Base-by-base conservation (phyloP, 1,284 basidiomycete species). In the Heterobasidion irregulare region DNA sequence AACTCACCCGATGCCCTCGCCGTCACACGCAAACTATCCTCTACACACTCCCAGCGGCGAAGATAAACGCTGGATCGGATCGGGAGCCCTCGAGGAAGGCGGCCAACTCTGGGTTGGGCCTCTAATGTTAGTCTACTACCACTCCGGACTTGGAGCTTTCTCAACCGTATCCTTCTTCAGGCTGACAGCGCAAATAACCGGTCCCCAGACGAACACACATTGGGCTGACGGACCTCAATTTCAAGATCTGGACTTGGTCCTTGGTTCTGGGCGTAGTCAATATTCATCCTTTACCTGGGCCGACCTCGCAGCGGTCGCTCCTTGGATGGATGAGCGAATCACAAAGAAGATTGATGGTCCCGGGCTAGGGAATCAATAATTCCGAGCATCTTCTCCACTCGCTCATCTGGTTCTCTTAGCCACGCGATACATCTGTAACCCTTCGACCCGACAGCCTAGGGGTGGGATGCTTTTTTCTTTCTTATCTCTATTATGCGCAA, bases 51-150 rank as follows among this genome's bases (percentile, higher is more conserved):
- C 81, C 0, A 81, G 86, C 0, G 86, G 83, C 8, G 72, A 72
- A 32, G 87, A 91, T 65, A 75, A 74, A 60, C 78, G 88, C 34
- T 87, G 86, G 86, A 57, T 75, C 12, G 75, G 73, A 43, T 67
- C 70, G 16, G 78, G 75, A 35, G 76, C 75, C 52, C 65, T 75
- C 7, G 79, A 84, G 62, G 81, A 82, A 65, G 76, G 77, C 51
- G 83, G 82, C n/a, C 64, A 77, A 56, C 73, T 81, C 47, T 91
- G 89, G 89, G 79, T 88, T 8, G 89, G 89, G 16, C 74, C 79
- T 16, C 63, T 90, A 61, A 79, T 91, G 87, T 88, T 57, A 60
- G 80, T 66, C 35, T 47, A 53, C 12, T 43, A 58, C 15, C 8
- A 10, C 50, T 34, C 35, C 53, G 50, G 44, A 41, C 53, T 53